A percentile compares a stretch with the other conserved stretches of the same genome.
Conservation (phyloP, 176 grass and related monocot species). For the Aegilops speltoides region DNA sequence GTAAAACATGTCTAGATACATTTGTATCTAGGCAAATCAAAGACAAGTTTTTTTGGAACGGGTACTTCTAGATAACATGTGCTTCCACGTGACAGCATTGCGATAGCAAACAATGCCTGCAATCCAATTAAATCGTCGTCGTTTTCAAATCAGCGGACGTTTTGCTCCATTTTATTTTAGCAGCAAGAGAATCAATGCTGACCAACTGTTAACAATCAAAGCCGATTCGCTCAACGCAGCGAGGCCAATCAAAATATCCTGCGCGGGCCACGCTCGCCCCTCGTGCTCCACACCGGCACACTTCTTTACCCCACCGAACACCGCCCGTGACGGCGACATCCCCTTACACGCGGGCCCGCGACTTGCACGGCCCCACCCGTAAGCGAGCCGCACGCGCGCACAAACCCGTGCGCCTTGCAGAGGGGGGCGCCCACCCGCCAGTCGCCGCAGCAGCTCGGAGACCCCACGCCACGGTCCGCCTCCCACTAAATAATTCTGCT, state of each 20-base stretch:
- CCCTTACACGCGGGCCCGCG: background rate
- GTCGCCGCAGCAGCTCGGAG: background rate
- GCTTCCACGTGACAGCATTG: too few species aligned
- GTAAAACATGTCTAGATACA: too few species aligned
- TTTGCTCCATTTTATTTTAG: background rate
- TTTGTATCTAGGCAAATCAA: too few species aligned
- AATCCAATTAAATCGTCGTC: background rate
- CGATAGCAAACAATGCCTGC: background rate
- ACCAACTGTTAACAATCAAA: background rate
- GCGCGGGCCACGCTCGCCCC: slow-evolving; percentile 5
- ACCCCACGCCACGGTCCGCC: background rate
- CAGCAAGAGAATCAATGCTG: background rate
- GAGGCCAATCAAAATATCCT: background rate
- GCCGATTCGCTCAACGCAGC: background rate
- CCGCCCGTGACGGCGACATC: background rate
- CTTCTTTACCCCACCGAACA: background rate
- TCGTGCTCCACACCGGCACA: background rate
- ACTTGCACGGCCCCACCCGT: background rate
- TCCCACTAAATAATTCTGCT: background rate
- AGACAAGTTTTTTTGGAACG: too few species aligned
- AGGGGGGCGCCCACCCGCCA: background rate
- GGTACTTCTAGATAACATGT: too few species aligned
- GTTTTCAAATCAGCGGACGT: background rate
- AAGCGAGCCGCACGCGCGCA: accelerated
- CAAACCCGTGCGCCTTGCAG: background rate